phyloP scores from a whole-genome alignment of 2,329 filamentous ascomycete species.

The Thelonectria blattea region DNA sequence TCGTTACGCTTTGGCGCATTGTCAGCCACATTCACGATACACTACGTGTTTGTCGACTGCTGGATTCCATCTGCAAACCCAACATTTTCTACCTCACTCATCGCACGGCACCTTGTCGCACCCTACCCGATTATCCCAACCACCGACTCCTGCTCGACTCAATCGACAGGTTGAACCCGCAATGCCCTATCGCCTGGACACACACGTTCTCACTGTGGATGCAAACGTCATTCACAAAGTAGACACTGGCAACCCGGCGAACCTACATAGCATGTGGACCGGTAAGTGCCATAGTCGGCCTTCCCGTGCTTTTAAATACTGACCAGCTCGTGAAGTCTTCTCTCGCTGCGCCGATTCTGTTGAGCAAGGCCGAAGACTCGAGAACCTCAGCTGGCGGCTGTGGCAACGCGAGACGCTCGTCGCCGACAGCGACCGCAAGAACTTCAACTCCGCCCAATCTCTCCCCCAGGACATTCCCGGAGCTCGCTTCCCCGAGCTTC shows the following conservation, averaged over 20 bases:
- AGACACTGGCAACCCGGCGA: slow-evolving; percentile 90
- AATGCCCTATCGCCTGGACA: slow-evolving; percentile 86
- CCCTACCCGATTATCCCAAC: slow-evolving; percentile 17
- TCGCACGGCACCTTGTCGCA: slow-evolving; percentile 20
- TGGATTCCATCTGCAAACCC: slow-evolving; percentile 21
- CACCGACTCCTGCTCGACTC: slow-evolving; percentile 42
- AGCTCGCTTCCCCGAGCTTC: slow-evolving; percentile 59
- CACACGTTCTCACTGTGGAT: slow-evolving; percentile 89
- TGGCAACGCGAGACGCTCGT: slow-evolving; percentile 79
- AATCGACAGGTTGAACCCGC: slow-evolving; percentile 45
- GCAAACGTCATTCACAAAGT: slow-evolving; percentile 92
- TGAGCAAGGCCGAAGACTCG: slow-evolving; percentile 87
- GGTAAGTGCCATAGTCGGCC: slow-evolving; percentile 64
- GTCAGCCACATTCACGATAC: slow-evolving; percentile 29
- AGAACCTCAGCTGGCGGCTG: slow-evolving; percentile 94
- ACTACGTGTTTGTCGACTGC: slow-evolving; percentile 25
- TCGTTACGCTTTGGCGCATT: slow-evolving; percentile 29
- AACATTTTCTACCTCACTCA: slow-evolving; percentile 9
- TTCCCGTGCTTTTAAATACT: slow-evolving; percentile 35
- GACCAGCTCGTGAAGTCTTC: slow-evolving; percentile 69
- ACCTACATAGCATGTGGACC: slow-evolving; percentile 96
- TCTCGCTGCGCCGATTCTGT: slow-evolving; percentile 93
- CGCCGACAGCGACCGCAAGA: slow-evolving; percentile 76
- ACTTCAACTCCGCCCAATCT: slow-evolving; percentile 50
- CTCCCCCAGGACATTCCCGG: slow-evolving; percentile 58